phyloP scores from a whole-genome alignment of 2,329 filamentous ascomycete genomes.

The Furcasterigmium sp. region DNA sequence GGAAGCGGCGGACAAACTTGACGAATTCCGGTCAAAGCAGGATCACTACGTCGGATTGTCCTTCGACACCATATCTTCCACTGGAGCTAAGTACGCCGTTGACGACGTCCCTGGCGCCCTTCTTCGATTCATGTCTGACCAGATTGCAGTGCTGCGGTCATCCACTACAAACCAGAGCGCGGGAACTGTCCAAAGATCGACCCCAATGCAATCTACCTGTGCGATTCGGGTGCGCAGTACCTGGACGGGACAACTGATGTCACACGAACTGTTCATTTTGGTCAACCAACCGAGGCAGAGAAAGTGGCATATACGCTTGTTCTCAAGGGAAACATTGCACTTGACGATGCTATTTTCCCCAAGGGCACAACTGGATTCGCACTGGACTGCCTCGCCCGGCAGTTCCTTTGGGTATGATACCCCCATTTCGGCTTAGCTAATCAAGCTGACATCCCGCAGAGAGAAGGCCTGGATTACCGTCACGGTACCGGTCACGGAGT shows the following conservation, averaged over 20 bases:
- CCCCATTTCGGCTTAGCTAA: neutral
- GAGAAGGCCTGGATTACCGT: constrained; percentile 84
- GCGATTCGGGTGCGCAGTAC: constrained; percentile 96
- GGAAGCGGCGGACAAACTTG: constrained; percentile 84
- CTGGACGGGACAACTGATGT: constrained; percentile 94
- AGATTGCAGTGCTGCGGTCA: constrained; percentile 72
- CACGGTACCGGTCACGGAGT: constrained; percentile 96
- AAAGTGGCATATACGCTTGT: constrained; percentile 90
- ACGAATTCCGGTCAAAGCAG: constrained; percentile 62
- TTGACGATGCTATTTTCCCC: constrained; percentile 83
- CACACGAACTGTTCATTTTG: constrained; percentile 89
- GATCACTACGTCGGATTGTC: constrained; percentile 83
- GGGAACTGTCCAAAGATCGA: constrained; percentile 81
- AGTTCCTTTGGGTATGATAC: constrained; percentile 74
- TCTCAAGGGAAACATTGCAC: constrained; percentile 85
- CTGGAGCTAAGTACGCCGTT: constrained; percentile 63
- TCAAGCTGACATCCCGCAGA: constrained; percentile 28
- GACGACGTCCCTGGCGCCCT: neutral
- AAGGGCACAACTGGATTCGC: constrained; percentile 94
- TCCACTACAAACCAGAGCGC: constrained; percentile 88
- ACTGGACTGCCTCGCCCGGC: constrained; percentile 80
- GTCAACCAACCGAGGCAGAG: constrained; percentile 75
- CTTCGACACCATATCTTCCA: constrained; percentile 94
- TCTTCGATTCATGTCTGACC: neutral
- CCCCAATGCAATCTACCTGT: constrained; percentile 81